Percentiles rank a stretch among this genome's conserved stretches.
phyloP scores from a whole-genome alignment of 2,329 filamentous ascomycete species.

The Beauveria sp. region DNA sequence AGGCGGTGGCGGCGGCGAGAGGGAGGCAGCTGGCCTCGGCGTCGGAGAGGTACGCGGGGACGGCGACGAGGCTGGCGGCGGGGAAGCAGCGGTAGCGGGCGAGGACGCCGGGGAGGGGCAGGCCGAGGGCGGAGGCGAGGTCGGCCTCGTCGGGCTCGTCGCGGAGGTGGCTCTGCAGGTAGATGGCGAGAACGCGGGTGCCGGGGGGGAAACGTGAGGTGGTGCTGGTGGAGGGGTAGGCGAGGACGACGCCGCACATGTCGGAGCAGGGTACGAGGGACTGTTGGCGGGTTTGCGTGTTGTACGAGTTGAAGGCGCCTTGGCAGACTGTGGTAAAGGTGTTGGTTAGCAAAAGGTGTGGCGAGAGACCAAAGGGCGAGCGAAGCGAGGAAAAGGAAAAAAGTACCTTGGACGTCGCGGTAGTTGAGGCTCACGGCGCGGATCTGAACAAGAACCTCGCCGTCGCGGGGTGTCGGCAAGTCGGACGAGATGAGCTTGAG shows the following conservation, averaged over 20 bases:
- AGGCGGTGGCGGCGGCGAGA: constrained; percentile 55
- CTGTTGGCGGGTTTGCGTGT: constrained; percentile 27
- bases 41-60: constrained; percentile 48
- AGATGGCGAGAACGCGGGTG: constrained; percentile 60
- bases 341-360: too few relatives aligned
- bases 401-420: constrained; percentile 39
- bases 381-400: background rate
- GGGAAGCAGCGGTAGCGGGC: constrained; percentile 53
- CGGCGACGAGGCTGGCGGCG: constrained; percentile 44
- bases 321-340: constrained; percentile 41
- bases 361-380: too few relatives aligned
- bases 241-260: constrained; percentile 57
- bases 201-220: constrained; percentile 39
- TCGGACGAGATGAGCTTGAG: constrained; percentile 35
- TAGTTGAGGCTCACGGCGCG: constrained; percentile 41
- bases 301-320: constrained; percentile 61
- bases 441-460: constrained; percentile 45
- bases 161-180: constrained; percentile 47
- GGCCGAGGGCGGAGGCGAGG: constrained; percentile 50
- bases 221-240: constrained; percentile 22
- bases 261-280: constrained; percentile 59
- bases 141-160: constrained; percentile 52
- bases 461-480: constrained; percentile 38
- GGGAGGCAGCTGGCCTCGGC: constrained; percentile 55
- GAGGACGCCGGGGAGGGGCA: constrained; percentile 51